These are phyloP conservation scores for Colletotrichum siamense DNA, from an alignment of 2,329 filamentous ascomycete genomes.

Conservation along the genomic window DNA sequence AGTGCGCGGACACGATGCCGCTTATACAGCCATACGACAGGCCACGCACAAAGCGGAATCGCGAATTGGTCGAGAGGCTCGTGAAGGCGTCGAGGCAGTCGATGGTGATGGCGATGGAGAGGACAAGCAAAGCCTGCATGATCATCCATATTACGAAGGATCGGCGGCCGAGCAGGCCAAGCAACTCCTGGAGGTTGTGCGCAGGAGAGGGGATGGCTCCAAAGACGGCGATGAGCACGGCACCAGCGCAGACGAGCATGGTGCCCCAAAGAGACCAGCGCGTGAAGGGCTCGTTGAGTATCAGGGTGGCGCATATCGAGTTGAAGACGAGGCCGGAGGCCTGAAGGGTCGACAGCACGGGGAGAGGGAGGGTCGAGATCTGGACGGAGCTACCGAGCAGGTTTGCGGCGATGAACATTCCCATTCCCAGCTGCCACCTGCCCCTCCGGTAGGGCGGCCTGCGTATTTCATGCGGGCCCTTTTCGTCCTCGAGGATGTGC, in stretches of 20 bases:
- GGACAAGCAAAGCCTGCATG: slow-evolving; percentile 75
- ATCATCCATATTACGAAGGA: slow-evolving; percentile 91
- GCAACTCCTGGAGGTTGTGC: slow-evolving; percentile 82
- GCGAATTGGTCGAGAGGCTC: slow-evolving; percentile 63
- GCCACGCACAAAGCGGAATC: slow-evolving; percentile 78
- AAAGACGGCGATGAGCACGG: slow-evolving; percentile 91
- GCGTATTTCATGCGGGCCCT: slow-evolving; percentile 76
- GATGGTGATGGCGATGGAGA: slow-evolving; percentile 68
- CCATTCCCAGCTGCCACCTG: slow-evolving; percentile 97
- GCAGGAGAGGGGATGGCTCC: slow-evolving; percentile 93
- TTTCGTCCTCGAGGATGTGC: slow-evolving; percentile 96
- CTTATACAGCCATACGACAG: slow-evolving; percentile 89
- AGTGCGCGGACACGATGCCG: slow-evolving; percentile 92
- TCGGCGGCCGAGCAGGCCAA: slow-evolving; percentile 74
- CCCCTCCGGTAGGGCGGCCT: slow-evolving; percentile 88
- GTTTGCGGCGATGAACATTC: slow-evolving; percentile 95
- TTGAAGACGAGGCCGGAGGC: slow-evolving; percentile 98
- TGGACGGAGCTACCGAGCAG: slow-evolving; percentile 95
- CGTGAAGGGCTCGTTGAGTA: slow-evolving; percentile 93
- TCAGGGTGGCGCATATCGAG: slow-evolving; percentile 93
- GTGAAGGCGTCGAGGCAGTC: slow-evolving; percentile 60
- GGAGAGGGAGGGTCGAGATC: slow-evolving; percentile 93
- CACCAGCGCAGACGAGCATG: slow-evolving; percentile 83
- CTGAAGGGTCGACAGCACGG: slow-evolving; percentile 93
- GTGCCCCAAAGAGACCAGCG: slow-evolving; percentile 92